Conservation (phyloP, 2,329 filamentous ascomycete genomes). For the Aotearoamyces nothofagi region DNA sequence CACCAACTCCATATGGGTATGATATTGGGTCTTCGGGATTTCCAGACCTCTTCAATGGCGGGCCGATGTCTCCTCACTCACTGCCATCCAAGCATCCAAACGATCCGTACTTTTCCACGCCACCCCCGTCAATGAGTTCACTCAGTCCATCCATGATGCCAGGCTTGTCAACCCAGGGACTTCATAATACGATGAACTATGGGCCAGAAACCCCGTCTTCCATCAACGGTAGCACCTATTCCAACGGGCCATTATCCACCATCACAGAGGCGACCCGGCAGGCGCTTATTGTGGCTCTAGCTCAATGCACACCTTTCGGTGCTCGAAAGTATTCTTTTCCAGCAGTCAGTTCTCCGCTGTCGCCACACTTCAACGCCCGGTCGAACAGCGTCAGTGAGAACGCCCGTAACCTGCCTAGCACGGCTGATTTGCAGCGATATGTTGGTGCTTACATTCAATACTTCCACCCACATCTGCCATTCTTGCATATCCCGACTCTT, state of each 20-base stretch:
- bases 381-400: conserved; percentile 33
- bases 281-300: conserved; percentile 43
- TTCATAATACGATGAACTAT: conserved; percentile 53
- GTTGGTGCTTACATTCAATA: conserved; percentile 81
- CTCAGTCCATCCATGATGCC: conserved; percentile 59
- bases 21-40: conserved; percentile 63
- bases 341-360: conserved; percentile 37
- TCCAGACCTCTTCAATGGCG: conserved; percentile 57
- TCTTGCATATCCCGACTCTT: conserved; percentile 80
- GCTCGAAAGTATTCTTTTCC: conserved; percentile 50
- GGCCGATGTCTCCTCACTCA: conserved; percentile 65
- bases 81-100: conserved; percentile 53
- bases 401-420: conserved; percentile 55
- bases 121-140: conserved; percentile 58
- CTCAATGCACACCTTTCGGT: conserved; percentile 37
- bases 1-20: conserved; percentile 53
- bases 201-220: conserved; percentile 62
- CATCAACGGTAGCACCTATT: conserved; percentile 42
- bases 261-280: conserved; percentile 50
- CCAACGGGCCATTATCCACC: conserved; percentile 42
- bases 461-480: conserved; percentile 91
- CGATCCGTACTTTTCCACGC: conserved; percentile 67
- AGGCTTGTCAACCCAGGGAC: conserved; percentile 42
- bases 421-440: conserved; percentile 76
- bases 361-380: conserved; percentile 32